Percentiles rank a stretch among this genome's conserved stretches.
These are phyloP conservation scores for Deinandra increscens DNA, from an alignment of 129 eudicot genomes.

Conservation along the genomic window DNA sequence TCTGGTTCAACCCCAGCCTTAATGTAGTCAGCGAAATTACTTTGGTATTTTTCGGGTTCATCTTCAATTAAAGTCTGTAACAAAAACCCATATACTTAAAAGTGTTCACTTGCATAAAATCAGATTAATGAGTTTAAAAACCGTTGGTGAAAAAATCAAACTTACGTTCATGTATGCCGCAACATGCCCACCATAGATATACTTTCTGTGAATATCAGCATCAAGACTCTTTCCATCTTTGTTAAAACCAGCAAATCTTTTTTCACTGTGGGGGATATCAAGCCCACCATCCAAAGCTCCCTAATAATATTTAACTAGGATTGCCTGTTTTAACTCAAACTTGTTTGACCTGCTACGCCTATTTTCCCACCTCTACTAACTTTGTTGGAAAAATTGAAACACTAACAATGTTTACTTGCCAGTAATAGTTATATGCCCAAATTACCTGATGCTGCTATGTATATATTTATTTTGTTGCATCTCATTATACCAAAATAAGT, in stretches of 20 bases:
- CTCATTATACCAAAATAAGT: background rate
- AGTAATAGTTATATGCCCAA: background rate
- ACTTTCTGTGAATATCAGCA: constrained; percentile 81
- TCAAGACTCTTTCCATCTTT: constrained; percentile 87
- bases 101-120: background rate
- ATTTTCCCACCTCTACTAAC: background rate
- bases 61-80: constrained; percentile 68
- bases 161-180: constrained; percentile 77
- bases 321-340: background rate
- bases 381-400: background rate
- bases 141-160: background rate
- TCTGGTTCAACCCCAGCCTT: constrained; percentile 67
- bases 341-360: background rate
- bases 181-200: constrained; percentile 89
- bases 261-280: constrained; percentile 94
- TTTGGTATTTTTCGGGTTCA: constrained; percentile 81
- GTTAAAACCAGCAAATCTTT: constrained; percentile 85
- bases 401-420: constrained; percentile 6
- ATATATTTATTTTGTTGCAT: background rate
- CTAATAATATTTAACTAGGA: constrained; percentile 33
- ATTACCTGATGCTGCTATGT: background rate
- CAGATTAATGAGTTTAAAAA: too few species aligned
- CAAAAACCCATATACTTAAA: background rate
- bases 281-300: constrained; percentile 99
- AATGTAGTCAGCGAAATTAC: constrained; percentile 65